These are phyloP conservation scores for Cryphonectria carpinicola DNA, from an alignment of 2,329 filamentous ascomycete species.

Conservation along the genomic window DNA sequence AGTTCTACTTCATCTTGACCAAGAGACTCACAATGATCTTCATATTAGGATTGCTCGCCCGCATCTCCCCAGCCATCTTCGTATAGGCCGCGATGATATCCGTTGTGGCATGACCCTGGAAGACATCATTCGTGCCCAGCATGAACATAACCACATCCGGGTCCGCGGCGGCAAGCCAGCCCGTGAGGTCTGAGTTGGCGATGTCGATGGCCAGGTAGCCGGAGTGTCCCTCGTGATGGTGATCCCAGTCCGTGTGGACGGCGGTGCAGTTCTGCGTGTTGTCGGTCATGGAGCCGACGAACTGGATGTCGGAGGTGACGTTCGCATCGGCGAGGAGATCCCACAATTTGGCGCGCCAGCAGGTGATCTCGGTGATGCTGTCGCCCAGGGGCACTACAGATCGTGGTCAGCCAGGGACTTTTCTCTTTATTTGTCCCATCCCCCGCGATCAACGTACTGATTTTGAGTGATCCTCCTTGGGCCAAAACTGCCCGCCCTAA, in stretches of 20 bases:
- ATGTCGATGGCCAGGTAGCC: constrained; percentile 49
- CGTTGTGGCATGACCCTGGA: constrained; percentile 35
- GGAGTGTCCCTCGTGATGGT: constrained; percentile 49
- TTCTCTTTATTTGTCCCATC: background rate
- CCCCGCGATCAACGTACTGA: background rate
- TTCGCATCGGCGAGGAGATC: constrained; percentile 41
- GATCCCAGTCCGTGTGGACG: constrained; percentile 40
- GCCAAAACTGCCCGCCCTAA: background rate
- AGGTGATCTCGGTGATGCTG: constrained; percentile 51
- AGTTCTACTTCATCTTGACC: background rate
- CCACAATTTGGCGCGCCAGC: constrained; percentile 50
- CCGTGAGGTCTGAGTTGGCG: constrained; percentile 44
- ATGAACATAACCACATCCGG: constrained; percentile 51
- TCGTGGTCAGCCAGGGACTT: background rate
- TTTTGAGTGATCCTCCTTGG: background rate
- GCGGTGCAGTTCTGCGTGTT: constrained; percentile 43
- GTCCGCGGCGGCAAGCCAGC: constrained; percentile 43
- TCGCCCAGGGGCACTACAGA: constrained; percentile 46
- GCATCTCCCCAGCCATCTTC: constrained; percentile 44
- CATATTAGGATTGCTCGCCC: constrained; percentile 41
- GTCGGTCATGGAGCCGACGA: constrained; percentile 46
- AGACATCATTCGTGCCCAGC: constrained; percentile 51
- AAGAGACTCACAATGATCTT: constrained; percentile 44
- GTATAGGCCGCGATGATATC: constrained; percentile 46
- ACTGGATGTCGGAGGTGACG: constrained; percentile 42